Evolutionary conservation across 805 yeast species (phyloP).

Genomic region (Cyberlindnera americana): DNA sequence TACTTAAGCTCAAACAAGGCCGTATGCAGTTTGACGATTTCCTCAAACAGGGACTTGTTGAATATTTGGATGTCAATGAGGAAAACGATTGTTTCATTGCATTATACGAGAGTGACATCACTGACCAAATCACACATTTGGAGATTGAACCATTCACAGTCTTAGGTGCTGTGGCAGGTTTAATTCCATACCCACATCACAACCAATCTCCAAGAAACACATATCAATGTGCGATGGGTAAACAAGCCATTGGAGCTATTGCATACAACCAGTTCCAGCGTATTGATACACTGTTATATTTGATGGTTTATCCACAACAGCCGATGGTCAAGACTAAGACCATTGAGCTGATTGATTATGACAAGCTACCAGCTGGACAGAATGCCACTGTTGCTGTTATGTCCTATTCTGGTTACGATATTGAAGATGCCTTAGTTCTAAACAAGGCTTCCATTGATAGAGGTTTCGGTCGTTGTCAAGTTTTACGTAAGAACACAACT

Average conservation of each 20-base stretch:
- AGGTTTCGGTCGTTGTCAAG: slow-evolving; percentile 98
- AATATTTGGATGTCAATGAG: slow-evolving; percentile 94
- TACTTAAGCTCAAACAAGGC: slow-evolving; percentile 59
- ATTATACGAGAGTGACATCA: slow-evolving; percentile 67
- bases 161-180: slow-evolving; percentile 88
- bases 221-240: slow-evolving; percentile 96
- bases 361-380: slow-evolving; percentile 97
- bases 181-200: slow-evolving; percentile 90
- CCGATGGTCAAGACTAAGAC: slow-evolving; percentile 99
- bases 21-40: slow-evolving; percentile 89
- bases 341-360: slow-evolving; percentile 91
- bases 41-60: slow-evolving; percentile 80
- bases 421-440: slow-evolving; percentile 95
- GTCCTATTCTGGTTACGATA: slow-evolving; percentile 99
- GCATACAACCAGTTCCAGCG: slow-evolving; percentile 95
- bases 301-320: slow-evolving; percentile 99
- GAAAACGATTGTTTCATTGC: slow-evolving; percentile 95
- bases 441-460: slow-evolving; percentile 92
- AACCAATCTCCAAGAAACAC: slow-evolving; percentile 92
- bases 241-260: slow-evolving; percentile 99
- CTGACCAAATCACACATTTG: slow-evolving; percentile 68
- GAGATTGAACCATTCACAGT: slow-evolving; percentile 96
- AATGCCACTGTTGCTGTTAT: slow-evolving; percentile 98
- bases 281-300: slow-evolving; percentile 87
- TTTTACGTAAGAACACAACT: slow-evolving; percentile 86